Evolutionary conservation across 2,329 filamentous ascomycete genomes (phyloP), one percentile per base, ranked within the genome.

Genomic region (Trichoderma aggressivum): DNA sequence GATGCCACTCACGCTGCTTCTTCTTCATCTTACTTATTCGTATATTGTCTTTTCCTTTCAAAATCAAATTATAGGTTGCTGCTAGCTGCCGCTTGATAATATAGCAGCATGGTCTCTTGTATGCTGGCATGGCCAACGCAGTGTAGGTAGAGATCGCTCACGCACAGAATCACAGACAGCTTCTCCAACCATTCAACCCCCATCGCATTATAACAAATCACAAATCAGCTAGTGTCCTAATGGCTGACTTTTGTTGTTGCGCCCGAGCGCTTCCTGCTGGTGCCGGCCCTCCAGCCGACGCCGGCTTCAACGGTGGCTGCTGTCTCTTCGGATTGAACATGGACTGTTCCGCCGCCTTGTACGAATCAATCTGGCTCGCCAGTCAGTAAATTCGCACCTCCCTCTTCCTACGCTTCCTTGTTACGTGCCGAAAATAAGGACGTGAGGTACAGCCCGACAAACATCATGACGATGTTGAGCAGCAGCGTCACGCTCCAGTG

Each of bases 321-420:
- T 62, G 71, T 63, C 81, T 85, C 66, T 86, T 83, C 18, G 86
- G 76, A 73, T 90, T 91, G 80, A 89, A 91, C 18, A 80, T 81
- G 24, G 88, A 90, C 59, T 82, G 84, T 79, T 90, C 86, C 3
- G 88, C 89, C 3, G 88, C 83, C 75, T 86, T 87, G 79, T 89
- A 90, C 0, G 87, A 86, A 76, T 91, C 89, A 69, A 91, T 84
- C 85, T 90, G 75, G 67, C 50, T 62, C 21, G 59, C 65, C 21
- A 69, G 75, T 80, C 73, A 81, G 76, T 66, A 67, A 73, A 62
- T 59, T 30, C 58, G 50, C 18, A 64, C 43, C 61, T 39, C 50
- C 24, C 66, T 26, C 62, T 24, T 70, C 63, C 26, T 71, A 70
- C 50, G 67, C 62, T 30, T 74, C 72, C 21, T 73, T 36, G 59